Conservation (phyloP, 148 eudicot genomes). For the Arctostaphylos glauca region DNA sequence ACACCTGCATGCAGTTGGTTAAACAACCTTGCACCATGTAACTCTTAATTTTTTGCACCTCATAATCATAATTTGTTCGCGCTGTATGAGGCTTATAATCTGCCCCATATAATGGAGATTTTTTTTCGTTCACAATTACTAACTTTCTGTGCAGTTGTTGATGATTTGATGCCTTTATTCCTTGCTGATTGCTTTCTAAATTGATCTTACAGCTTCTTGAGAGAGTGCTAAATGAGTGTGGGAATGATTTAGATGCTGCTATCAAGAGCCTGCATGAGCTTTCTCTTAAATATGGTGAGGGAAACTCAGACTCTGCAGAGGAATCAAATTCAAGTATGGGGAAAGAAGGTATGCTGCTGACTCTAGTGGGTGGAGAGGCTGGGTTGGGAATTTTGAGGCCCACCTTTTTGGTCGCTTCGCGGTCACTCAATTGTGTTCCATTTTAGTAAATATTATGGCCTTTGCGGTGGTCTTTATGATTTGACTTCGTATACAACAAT, state of each 20-base stretch:
- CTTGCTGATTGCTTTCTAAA: not conserved
- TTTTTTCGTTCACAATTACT: not conserved
- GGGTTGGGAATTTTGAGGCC: not conserved
- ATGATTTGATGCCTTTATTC: not conserved
- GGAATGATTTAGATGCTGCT: conserved; percentile 67
- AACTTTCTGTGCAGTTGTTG: not conserved
- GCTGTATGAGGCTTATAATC: not conserved
- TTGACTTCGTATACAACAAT: not conserved
- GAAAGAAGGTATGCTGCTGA: conserved; percentile 51
- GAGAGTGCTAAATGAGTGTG: conserved; percentile 63
- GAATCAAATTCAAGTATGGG: conserved; percentile 32
- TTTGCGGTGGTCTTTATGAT: not conserved
- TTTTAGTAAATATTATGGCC: not conserved
- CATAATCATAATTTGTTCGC: not conserved
- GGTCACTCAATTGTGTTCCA: not conserved
- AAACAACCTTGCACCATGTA: not conserved
- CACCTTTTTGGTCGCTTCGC: not conserved
- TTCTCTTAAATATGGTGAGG: conserved; percentile 36
- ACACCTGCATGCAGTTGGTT: not conserved
- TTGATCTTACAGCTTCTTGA: conserved; percentile 51
- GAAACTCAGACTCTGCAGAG: conserved; percentile 25
- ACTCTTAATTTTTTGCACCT: not conserved
- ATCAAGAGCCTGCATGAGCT: conserved; percentile 67
- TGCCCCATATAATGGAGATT: not conserved
- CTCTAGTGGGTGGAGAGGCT: not conserved